Evolutionary conservation across 2,329 filamentous ascomycete genomes (phyloP).

Genomic region (Plenodomus tracheiphilus): DNA sequence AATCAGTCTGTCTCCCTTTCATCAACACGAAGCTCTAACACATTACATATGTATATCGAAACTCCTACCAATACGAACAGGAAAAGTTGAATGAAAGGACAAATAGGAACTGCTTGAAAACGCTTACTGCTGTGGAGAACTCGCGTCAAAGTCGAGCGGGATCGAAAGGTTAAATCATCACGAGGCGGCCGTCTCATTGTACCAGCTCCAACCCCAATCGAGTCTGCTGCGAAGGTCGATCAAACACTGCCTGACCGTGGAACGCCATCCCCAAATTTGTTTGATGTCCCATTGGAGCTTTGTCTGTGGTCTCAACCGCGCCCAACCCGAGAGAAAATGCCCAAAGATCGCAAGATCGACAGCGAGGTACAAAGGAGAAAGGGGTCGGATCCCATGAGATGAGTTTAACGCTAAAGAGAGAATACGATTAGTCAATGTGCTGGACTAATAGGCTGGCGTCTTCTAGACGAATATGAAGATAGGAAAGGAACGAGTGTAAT

Average conservation of each 20-base stretch:
- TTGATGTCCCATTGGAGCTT: constrained; percentile 14
- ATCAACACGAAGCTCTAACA: constrained; percentile 10
- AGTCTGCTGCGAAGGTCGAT: constrained; percentile 21
- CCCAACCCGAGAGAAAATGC: constrained; percentile 30
- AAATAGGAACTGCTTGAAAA: background rate
- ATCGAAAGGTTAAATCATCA: constrained; percentile 18
- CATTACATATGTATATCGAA: constrained; percentile 16
- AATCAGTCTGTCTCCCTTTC: constrained; percentile 16
- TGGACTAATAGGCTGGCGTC: constrained; percentile 21
- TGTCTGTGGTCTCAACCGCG: constrained; percentile 24
- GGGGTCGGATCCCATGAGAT: constrained; percentile 15
- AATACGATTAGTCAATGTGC: constrained; percentile 37
- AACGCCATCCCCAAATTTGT: constrained; percentile 30
- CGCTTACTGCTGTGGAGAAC: background rate
- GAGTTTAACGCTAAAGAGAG: constrained; percentile 30
- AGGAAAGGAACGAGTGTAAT: constrained; percentile 12
- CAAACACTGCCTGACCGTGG: constrained; percentile 20
- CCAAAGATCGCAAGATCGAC: constrained; percentile 32
- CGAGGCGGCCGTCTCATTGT: constrained; percentile 24
- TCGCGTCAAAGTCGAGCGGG: background rate
- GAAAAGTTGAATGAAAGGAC: constrained; percentile 1
- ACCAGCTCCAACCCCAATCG: constrained; percentile 36
- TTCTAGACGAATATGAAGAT: constrained; percentile 4
- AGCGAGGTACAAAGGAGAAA: constrained; percentile 40
- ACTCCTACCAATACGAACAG: constrained; percentile 12